Evolutionary conservation across 352 stramenopile species (phyloP), one percentile per base, ranked within the genome.

Genomic region (Phytophthora pseudosyringae): DNA sequence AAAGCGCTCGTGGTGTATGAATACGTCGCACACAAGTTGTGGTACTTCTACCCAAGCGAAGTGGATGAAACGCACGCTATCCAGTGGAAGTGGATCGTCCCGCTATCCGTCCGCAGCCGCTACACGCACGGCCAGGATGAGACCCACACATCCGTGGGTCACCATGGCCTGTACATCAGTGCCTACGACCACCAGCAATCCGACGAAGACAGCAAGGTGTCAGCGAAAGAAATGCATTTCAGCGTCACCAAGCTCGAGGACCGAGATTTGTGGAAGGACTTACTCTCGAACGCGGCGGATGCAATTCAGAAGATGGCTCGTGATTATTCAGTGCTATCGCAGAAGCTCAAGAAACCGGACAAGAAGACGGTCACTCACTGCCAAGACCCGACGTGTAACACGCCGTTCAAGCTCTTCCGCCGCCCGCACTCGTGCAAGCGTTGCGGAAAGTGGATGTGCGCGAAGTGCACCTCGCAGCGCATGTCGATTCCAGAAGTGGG

Each of bases 1-100:
- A 94, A 94, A 59, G 84, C 83, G 51, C 63, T 96, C 18, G 78
- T 96, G 48, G 88, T 96, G 53, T 96, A 93, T 59, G 88, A 96
- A 56, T 92, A 91, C 48, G 83, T 81, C 41, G 92, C 84, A 38
- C 87, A 94, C 73, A 96, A 96, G 66, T 56, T 96, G 16, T 96
- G 88, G 88, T 96, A 93, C 68, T 96, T 96, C 61, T 93, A 94
- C 41, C 88, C 88, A 39, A 93, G 81, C 47, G 86, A 94, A 61
- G 81, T 94, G 28, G 86, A 96, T 58, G 81, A 90, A 60, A 81
- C 78, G 4, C 80, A 94, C 32, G 69, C 78, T 25, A 96, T 96
- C 67, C 76, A 88, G 64, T 96, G 88, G 88, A 92, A 94, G 59
- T 96, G 88, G 88, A 92, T 96, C 45, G 74, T 96, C 0, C 88